A percentile compares a stretch with the other conserved stretches of the same genome.
These are phyloP conservation scores for Rhytidhysteron rufulum DNA, from an alignment of 2,329 filamentous ascomycete genomes.

Conservation along the genomic window DNA sequence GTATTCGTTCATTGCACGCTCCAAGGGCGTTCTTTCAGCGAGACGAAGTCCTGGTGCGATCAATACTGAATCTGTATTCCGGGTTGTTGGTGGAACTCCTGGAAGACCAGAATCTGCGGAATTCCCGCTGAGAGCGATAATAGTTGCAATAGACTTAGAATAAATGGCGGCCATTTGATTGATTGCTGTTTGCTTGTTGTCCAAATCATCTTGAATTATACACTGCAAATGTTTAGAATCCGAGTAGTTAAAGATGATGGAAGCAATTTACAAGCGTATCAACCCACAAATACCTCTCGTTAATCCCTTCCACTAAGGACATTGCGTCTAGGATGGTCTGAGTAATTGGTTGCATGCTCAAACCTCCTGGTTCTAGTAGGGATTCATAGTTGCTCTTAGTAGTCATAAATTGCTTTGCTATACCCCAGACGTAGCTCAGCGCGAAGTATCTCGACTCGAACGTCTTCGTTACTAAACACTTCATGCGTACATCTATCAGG, in stretches of 20 bases:
- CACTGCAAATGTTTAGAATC: too few species aligned
- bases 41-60: neutral
- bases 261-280: too few species aligned
- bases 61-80: neutral
- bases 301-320: too few species aligned
- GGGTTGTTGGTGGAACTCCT: neutral
- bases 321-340: neutral
- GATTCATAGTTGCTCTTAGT: neutral
- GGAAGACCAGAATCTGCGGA: too few species aligned
- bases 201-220: too few species aligned
- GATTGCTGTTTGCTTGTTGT: too few species aligned
- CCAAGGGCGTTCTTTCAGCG: neutral
- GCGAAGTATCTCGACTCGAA: neutral
- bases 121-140: too few species aligned
- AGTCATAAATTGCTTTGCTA: neutral
- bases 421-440: conserved; percentile 1
- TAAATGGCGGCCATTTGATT: too few species aligned
- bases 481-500: neutral
- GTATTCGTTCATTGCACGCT: conserved; percentile 13
- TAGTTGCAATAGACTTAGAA: too few species aligned
- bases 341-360: neutral
- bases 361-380: neutral
- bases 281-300: too few species aligned
- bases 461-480: neutral
- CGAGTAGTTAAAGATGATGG: too few species aligned